Evolutionary conservation across 805 yeast species (phyloP).

Genomic region (Ogataea kodamae): DNA sequence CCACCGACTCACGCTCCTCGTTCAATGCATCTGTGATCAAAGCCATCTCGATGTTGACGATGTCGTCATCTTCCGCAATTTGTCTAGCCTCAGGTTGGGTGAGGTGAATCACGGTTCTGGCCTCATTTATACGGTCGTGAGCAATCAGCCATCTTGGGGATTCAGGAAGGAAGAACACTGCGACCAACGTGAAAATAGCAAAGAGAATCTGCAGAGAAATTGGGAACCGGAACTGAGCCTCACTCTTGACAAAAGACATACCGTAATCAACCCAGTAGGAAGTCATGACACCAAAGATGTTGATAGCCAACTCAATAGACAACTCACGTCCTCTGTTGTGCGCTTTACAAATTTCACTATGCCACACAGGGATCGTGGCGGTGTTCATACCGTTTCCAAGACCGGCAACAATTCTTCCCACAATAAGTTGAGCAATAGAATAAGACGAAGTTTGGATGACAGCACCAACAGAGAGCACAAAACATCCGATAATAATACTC

Average conservation of each 20-base stretch:
- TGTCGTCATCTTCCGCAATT: slow-evolving; percentile 28
- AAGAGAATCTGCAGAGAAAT: slow-evolving; percentile 60
- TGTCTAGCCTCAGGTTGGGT: slow-evolving; percentile 45
- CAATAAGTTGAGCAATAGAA: slow-evolving; percentile 45
- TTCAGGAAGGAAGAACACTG: slow-evolving; percentile 64
- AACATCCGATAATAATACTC: slow-evolving; percentile 49
- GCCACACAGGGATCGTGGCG: slow-evolving; percentile 69
- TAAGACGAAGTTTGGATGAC: slow-evolving; percentile 47
- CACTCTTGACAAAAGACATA: slow-evolving; percentile 44
- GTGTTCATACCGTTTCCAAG: slow-evolving; percentile 68
- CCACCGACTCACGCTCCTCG: slow-evolving; percentile 47
- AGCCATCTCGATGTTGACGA: slow-evolving; percentile 34
- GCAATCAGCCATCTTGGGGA: slow-evolving; percentile 65
- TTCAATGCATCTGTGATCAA: slow-evolving; percentile 43
- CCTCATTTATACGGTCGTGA: slow-evolving; percentile 50
- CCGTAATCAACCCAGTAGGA: slow-evolving; percentile 66
- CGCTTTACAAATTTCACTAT: slow-evolving; percentile 65
- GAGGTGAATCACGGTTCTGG: slow-evolving; percentile 39
- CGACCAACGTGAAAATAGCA: slow-evolving; percentile 50
- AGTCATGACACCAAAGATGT: slow-evolving; percentile 61
- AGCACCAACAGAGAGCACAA: slow-evolving; percentile 62
- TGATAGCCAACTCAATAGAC: slow-evolving; percentile 56
- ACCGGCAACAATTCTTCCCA: slow-evolving; percentile 66
- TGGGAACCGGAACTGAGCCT: slow-evolving; percentile 64
- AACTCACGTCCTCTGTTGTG: slow-evolving; percentile 67